Percentiles rank a stretch among this genome's conserved stretches.
Conservation (phyloP, 352 stramenopile genomes). For the Phytophthora citricola region DNA sequence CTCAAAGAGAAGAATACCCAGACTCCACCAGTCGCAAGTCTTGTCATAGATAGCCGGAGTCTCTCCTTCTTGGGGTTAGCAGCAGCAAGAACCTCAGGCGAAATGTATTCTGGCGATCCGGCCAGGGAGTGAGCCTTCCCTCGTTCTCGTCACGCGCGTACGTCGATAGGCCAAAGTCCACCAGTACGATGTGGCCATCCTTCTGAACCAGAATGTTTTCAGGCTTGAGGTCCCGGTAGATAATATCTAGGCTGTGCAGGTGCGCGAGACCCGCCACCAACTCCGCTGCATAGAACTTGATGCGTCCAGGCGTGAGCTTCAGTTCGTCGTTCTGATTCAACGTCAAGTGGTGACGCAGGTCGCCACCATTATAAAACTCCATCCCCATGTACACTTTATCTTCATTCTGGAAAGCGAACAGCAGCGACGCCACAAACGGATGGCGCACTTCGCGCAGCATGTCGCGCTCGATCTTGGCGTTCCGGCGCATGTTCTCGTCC, state of each 20-base stretch:
- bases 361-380: slow-evolving; percentile 98
- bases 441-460: slow-evolving; percentile 95
- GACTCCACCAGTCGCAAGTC: slow-evolving; percentile 91
- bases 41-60: slow-evolving; percentile 67
- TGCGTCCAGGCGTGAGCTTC: slow-evolving; percentile 68
- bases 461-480: slow-evolving; percentile 93
- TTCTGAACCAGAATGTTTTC: slow-evolving; percentile 92
- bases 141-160: slow-evolving; percentile 58
- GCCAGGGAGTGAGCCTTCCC: slow-evolving; percentile 78
- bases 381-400: slow-evolving; percentile 99
- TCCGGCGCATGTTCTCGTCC: slow-evolving; percentile 81
- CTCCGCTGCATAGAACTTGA: slow-evolving; percentile 89
- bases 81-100: slow-evolving; percentile 89
- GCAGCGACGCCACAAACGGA: slow-evolving; percentile 97
- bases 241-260: slow-evolving; percentile 88
- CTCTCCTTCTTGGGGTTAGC: slow-evolving; percentile 54
- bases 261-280: slow-evolving; percentile 85
- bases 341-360: slow-evolving; percentile 91
- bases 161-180: slow-evolving; percentile 93
- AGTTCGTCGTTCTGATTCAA: slow-evolving; percentile 71
- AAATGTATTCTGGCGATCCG: slow-evolving; percentile 92
- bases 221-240: slow-evolving; percentile 92
- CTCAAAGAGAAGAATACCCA: slow-evolving; percentile 92
- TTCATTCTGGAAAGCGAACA: slow-evolving; percentile 98
- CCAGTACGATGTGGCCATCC: slow-evolving; percentile 90